Evolutionary conservation across 441 rosid genomes (phyloP).

Genomic region (Populus tomentosa): DNA sequence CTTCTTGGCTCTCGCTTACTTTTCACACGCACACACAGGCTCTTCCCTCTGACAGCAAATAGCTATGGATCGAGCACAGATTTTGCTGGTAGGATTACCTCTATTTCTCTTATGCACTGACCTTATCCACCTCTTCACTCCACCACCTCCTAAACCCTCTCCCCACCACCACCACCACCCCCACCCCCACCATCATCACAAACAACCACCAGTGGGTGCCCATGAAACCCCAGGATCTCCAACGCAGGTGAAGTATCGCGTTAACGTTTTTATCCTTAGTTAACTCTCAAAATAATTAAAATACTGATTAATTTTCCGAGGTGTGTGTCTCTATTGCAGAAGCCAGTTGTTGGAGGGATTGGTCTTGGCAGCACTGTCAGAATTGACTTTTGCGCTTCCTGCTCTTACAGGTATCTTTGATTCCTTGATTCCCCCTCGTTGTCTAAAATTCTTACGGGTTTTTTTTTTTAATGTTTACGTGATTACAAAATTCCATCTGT

Average conservation of each 20-base stretch:
- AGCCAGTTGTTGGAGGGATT: constrained; percentile 32
- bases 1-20: background rate
- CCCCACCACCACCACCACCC: constrained; percentile 32
- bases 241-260: constrained; percentile 28
- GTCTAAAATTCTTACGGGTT: background rate
- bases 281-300: background rate
- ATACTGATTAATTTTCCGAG: background rate
- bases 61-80: constrained; percentile 57
- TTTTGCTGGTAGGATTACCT: constrained; percentile 60
- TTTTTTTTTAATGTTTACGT: background rate
- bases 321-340: constrained; percentile 27
- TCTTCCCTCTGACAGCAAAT: background rate
- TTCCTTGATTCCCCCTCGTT: background rate
- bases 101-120: constrained; percentile 60
- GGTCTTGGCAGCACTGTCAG: constrained; percentile 62
- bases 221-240: constrained; percentile 47
- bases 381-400: constrained; percentile 79
- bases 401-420: constrained; percentile 57
- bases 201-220: constrained; percentile 1
- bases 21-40: constrained; percentile 29
- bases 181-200: constrained; percentile 21
- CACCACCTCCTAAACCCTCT: constrained; percentile 50
- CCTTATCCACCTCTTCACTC: constrained; percentile 57
- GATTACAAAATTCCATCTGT: background rate
- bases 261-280: background rate